Evolutionary conservation across 768 basidiomycete genomes (phyloP).

Genomic region (Porphyrellus cyaneotinctus): DNA sequence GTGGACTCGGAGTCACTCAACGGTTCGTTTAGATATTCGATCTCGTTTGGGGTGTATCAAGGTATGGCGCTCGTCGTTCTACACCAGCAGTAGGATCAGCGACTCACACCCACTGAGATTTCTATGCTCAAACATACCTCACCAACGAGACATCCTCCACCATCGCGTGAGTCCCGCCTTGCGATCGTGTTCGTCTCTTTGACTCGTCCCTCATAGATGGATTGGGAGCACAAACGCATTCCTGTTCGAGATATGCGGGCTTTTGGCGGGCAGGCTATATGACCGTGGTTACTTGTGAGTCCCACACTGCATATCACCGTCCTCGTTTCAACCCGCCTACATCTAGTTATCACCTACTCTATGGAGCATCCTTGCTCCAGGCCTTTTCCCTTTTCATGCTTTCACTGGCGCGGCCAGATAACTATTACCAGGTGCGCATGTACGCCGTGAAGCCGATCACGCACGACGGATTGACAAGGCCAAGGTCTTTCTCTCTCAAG

Average conservation of each 20-base stretch:
- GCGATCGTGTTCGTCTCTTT: not conserved
- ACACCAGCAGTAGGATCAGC: not conserved
- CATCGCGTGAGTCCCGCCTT: slow-evolving; percentile 33
- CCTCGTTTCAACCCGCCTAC: slow-evolving; percentile 2
- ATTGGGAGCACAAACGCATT: slow-evolving; percentile 51
- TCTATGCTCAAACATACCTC: slow-evolving; percentile 37
- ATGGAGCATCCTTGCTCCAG: slow-evolving; percentile 28
- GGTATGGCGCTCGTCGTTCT: slow-evolving; percentile 17
- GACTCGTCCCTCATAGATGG: slow-evolving; percentile 25
- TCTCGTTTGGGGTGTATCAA: slow-evolving; percentile 44
- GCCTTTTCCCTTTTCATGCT: slow-evolving; percentile 42
- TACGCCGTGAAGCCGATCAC: not conserved
- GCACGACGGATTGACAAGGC: not conserved
- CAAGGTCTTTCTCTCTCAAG: slow-evolving; percentile 51
- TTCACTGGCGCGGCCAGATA: slow-evolving; percentile 39
- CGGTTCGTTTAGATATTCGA: slow-evolving; percentile 27
- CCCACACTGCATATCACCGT: not conserved
- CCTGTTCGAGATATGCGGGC: slow-evolving; percentile 41
- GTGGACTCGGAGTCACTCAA: not conserved
- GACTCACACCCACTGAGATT: slow-evolving; percentile 27
- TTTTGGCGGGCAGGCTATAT: slow-evolving; percentile 45
- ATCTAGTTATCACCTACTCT: slow-evolving; percentile 22
- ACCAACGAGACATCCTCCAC: slow-evolving; percentile 35
- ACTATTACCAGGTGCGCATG: slow-evolving; percentile 39
- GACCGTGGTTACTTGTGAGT: slow-evolving; percentile 52